Evolutionary conservation across 1,284 basidiomycete genomes (phyloP).

Genomic region (Austroboletus novae-zelandiae): DNA sequence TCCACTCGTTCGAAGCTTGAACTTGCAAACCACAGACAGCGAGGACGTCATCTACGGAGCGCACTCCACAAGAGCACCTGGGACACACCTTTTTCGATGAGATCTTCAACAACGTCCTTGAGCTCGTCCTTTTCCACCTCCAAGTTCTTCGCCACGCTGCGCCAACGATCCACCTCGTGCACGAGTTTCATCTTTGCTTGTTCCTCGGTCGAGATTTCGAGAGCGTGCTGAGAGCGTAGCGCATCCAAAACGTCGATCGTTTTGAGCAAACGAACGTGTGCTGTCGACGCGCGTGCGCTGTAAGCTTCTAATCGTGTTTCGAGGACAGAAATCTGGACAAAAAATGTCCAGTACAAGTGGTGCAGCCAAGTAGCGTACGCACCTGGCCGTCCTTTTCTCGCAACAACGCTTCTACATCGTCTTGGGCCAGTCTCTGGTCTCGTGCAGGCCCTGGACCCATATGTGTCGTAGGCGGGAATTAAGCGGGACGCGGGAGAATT

Average conservation of each 20-base stretch:
- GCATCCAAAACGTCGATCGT: slow-evolving; percentile 54
- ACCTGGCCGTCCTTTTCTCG: slow-evolving; percentile 34
- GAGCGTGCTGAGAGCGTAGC: slow-evolving; percentile 37
- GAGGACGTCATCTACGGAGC: background rate
- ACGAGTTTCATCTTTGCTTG: slow-evolving; percentile 37
- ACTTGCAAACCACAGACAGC: slow-evolving; percentile 35
- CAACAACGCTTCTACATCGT: slow-evolving; percentile 17
- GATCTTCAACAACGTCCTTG: slow-evolving; percentile 48
- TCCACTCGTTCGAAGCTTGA: slow-evolving; percentile 50
- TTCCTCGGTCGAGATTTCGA: slow-evolving; percentile 41
- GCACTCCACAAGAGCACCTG: slow-evolving; percentile 1
- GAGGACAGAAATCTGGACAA: slow-evolving; percentile 37
- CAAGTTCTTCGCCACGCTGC: slow-evolving; percentile 32
- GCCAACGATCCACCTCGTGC: slow-evolving; percentile 39
- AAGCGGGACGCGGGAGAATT: background rate
- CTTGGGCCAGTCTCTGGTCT: slow-evolving; percentile 18
- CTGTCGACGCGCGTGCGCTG: slow-evolving; percentile 41
- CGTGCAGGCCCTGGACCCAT: slow-evolving; percentile 27
- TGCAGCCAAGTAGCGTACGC: slow-evolving; percentile 4
- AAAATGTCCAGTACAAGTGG: background rate
- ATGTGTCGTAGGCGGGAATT: background rate
- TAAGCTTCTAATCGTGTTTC: slow-evolving; percentile 41
- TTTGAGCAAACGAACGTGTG: slow-evolving; percentile 48
- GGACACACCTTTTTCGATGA: slow-evolving; percentile 61
- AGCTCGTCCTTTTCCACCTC: slow-evolving; percentile 54